Percentiles rank a stretch among this genome's conserved stretches.
phyloP scores from a whole-genome alignment of 306 rosid species.

The Vigna unguiculata region DNA sequence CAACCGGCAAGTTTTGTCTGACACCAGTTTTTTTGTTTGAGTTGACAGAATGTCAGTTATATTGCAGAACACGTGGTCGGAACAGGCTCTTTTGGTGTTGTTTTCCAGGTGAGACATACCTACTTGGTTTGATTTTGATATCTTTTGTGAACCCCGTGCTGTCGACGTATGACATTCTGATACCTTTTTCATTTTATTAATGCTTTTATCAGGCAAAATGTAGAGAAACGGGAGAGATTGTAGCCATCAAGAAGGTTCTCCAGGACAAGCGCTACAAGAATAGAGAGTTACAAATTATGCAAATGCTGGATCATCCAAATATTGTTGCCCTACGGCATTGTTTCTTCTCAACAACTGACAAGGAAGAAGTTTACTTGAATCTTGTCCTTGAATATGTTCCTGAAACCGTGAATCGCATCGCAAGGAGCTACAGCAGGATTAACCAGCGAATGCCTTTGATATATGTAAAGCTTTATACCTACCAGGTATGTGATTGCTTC shows the following conservation, averaged over 20 bases:
- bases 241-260: slow-evolving; percentile 98
- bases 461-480: slow-evolving; percentile 93
- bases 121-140: slow-evolving; percentile 29
- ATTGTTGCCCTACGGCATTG: slow-evolving; percentile 89
- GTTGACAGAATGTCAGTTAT: slow-evolving; percentile 77
- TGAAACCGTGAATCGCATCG: slow-evolving; percentile 87
- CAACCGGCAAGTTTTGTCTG: slow-evolving; percentile 14
- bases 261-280: slow-evolving; percentile 99
- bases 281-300: slow-evolving; percentile 98
- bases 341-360: slow-evolving; percentile 93
- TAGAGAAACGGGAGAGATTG: slow-evolving; percentile 98
- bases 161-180: slow-evolving; percentile 8
- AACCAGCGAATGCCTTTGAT: slow-evolving; percentile 96
- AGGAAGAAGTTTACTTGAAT: slow-evolving; percentile 92
- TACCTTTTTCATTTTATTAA: slow-evolving; percentile 15
- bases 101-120: slow-evolving; percentile 72
- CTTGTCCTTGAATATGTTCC: slow-evolving; percentile 98
- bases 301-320: slow-evolving; percentile 98
- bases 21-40: slow-evolving; percentile 1
- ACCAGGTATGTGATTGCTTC: slow-evolving; percentile 69
- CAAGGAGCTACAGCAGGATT: slow-evolving; percentile 87
- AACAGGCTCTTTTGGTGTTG: slow-evolving; percentile 98
- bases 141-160: slow-evolving; percentile 25
- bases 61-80: slow-evolving; percentile 94
- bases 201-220: slow-evolving; percentile 80